Evolutionary conservation across 208 protist species (phyloP), one percentile per base, ranked within the genome.

Genomic region (Crithidia mellificae): DNA sequence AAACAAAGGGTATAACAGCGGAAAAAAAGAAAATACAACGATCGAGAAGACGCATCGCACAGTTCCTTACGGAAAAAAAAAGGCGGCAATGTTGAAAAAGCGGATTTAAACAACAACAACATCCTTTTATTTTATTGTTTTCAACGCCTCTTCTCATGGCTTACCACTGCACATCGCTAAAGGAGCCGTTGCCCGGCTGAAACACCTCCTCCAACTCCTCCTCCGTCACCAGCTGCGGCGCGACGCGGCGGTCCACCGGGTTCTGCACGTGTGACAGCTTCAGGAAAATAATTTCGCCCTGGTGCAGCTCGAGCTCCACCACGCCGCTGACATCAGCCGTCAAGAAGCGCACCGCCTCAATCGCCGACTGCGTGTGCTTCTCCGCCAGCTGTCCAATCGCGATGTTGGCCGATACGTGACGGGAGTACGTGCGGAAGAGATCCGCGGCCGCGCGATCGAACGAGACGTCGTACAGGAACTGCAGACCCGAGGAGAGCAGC

Each of bases 141-240:
- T 12, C 36, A 41, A 9, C 43, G 14, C 12, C 43, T 22, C 43
- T 49, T 11, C 8, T 22, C 47, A 7, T 22, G 3, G n/a, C 20
- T 77, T 90, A 93, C 87, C 85, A 95, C 80, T 92, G 85, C 43
- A 93, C 82, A 69, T 93, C 85, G 64, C 90, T 94, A 57, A 93
- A 93, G 41, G 87, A 92, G 55, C 88, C 92, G 63, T 91, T 86
- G 15, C 88, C 92, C 0, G 89, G 85, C 61, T 90, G 84, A 75
- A 94, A 91, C 9, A 93, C 89, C 65, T 96, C 91, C 56, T 94
- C 91, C 8, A 91, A 27, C 72, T 96, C 89, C 64, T 95, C 91
- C 55, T 90, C 81, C 11, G 80, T 89, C 49, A 92, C 78, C 46
- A 93, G 51, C 43, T 58, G 63, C 52, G 74, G 72, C 41, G 68